Evolutionary conservation across 495 filamentous ascomycete genomes (phyloP), one percentile per base, ranked within the genome.

Genomic region (Oidiodendron maius): DNA sequence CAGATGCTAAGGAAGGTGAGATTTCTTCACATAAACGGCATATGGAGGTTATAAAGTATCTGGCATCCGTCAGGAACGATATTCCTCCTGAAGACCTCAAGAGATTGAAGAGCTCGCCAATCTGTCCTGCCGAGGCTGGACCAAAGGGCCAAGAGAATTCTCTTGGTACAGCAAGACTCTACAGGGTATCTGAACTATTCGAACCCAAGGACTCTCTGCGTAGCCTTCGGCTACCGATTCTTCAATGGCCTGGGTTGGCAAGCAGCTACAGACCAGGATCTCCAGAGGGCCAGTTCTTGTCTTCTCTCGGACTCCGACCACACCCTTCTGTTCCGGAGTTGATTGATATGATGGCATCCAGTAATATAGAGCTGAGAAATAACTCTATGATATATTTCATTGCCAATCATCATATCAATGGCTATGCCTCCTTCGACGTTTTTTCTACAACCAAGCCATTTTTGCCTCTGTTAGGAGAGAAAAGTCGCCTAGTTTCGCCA

Each of bases 1-100:
- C 64, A 36, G 64, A 70, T 15, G 21, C 37, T 1, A 53, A 53
- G 30, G 25, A 44, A 24, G 39, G 40, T 13, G 88, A 84, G 71
- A 95, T 86, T 88, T 94, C 83, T 54, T 26, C 52, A 17, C 52
- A 52, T 28, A 44, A 46, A 12, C 45, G 52, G 2, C 93, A 97
- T 61, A 82, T 94, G 38, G 91, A 97, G 55, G 74, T 99, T 13
- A 91, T 99, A 65, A 87, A 84, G 51, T 99, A 99, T 57, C 76
- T 99, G 35, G 77, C 87, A 9, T 91, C 89, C 13, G 90, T 99
- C 8, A 78, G 79, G 44, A 80, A 89, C 40, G 94, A 99, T 59
- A 96, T 99, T 46, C 94, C 93, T 8, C 57, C 65, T 10, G 83
- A 82, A 25, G 94, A 99, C 63, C 77, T 96, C 45, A 81, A 78